Evolutionary conservation across 2,329 filamentous ascomycete genomes (phyloP).

Genomic region (Talaromyces sp.): DNA sequence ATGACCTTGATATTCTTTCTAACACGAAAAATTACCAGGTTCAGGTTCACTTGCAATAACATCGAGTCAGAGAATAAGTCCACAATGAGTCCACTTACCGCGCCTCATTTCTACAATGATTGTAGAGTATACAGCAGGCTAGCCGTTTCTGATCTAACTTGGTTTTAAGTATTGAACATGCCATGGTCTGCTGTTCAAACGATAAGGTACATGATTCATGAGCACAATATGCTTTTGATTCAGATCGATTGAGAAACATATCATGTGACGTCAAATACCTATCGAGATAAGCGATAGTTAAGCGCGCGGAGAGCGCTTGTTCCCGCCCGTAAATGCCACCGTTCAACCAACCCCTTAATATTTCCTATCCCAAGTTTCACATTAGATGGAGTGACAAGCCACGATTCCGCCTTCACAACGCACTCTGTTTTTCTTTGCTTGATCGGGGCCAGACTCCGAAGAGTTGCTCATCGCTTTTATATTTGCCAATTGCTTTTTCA

Average conservation of each 20-base stretch:
- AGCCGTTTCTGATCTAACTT: not conserved
- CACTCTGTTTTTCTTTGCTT: not conserved
- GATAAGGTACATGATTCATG: not conserved
- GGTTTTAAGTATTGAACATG: not conserved
- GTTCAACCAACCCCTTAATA: constrained; percentile 8
- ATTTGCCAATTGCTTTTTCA: not conserved
- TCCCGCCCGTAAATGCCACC: constrained; percentile 23
- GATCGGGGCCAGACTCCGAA: constrained; percentile 18
- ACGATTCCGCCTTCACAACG: not conserved
- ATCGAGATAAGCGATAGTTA: constrained; percentile 1
- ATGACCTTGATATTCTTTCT: not conserved
- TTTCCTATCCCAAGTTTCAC: constrained; percentile 1
- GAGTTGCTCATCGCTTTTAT: not conserved
- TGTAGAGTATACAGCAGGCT: not conserved
- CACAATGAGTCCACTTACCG: not conserved
- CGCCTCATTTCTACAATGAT: not conserved
- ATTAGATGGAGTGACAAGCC: not conserved
- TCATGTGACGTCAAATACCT: constrained; percentile 14
- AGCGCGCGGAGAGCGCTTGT: constrained; percentile 41
- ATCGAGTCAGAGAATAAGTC: not conserved
- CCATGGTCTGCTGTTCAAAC: not conserved
- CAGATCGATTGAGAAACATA: not conserved
- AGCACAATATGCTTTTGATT: not conserved
- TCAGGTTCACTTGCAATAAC: not conserved
- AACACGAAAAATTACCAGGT: not conserved